These are phyloP conservation scores for Purshia tridentata DNA, from an alignment of 306 rosid genomes.

Conservation along the genomic window DNA sequence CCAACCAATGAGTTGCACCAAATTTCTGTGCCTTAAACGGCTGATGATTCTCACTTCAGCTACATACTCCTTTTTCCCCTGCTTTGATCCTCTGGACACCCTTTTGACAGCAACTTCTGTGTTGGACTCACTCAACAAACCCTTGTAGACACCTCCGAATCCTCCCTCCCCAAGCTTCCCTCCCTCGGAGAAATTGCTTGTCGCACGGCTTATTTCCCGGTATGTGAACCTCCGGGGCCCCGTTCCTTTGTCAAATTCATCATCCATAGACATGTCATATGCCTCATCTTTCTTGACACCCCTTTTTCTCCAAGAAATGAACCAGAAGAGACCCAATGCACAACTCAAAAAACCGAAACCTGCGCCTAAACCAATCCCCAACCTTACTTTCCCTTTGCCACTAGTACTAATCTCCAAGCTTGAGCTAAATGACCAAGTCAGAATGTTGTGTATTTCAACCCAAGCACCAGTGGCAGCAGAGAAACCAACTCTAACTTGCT, in stretches of 20 bases:
- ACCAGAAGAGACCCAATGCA: conserved; percentile 44
- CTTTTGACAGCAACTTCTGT: conserved; percentile 64
- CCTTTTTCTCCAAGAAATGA: conserved; percentile 40
- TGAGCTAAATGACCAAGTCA: conserved; percentile 73
- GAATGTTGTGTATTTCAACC: conserved; percentile 54
- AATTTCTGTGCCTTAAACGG: conserved; percentile 60
- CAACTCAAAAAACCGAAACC: conserved; percentile 30
- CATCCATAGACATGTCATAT: conserved; percentile 47
- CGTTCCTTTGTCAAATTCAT: conserved; percentile 62
- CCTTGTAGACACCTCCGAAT: conserved; percentile 72
- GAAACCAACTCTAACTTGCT: conserved; percentile 60
- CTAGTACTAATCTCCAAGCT: conserved; percentile 34
- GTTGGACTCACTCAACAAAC: conserved; percentile 36
- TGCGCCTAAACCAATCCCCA: conserved; percentile 17
- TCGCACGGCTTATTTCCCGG: conserved; percentile 47
- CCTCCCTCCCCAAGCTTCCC: conserved; percentile 82
- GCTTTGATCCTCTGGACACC: conserved; percentile 68
- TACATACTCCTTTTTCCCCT: conserved; percentile 66
- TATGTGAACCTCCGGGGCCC: conserved; percentile 64
- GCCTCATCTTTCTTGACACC: neutral
- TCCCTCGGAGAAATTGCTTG: conserved; percentile 39
- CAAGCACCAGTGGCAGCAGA: conserved; percentile 66
- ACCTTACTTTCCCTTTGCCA: neutral
- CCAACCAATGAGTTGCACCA: conserved; percentile 83
- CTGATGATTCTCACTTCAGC: conserved; percentile 75